Base-by-base conservation (phyloP, 2,329 filamentous ascomycete species). In the Nannizzia gypsea region DNA sequence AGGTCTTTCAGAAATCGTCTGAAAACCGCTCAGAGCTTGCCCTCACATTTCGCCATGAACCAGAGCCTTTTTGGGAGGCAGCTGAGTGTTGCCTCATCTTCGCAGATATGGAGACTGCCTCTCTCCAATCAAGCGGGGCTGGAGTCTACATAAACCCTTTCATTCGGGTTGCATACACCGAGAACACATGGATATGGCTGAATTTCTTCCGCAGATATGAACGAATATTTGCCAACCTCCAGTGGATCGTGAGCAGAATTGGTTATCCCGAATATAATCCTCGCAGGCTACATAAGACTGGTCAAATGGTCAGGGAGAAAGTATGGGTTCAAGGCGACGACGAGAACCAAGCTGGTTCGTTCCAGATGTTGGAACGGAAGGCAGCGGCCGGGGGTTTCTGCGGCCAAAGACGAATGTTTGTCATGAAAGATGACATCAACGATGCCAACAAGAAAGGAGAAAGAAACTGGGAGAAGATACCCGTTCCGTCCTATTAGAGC, bases 251-350 rank as follows among this genome's bases (percentile, higher is more conserved):
- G 17, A 62, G 61, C 46, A 62, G 59, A 50, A 58, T 62, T 38
- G 40, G 52, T 8, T 60, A 62, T n/a, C 61, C 61, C 13, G 61
- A 62, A 60, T 59, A 62, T 44, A 62, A 62, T 22, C 61, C 61
- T 28, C 61, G 61, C n/a, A 55, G 59, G 6, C 38, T 58, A 17
- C 28, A 60, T 22, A 38, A 28, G 11, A 26, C 58, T 9, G 61
- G 61, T 3, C 34, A 62, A 38, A n/a, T 48, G 28, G 56, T 58
- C 42, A 40, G 50, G 20, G 42, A 60, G 6, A 34, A 50, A 34
- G 48, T 57, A 6, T 62, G 61, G 61, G 31, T 57, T n/a, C 44
- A 44, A 2, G 22, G 34, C 38, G 15, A n/a, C n/a, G 34, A 40
- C 24, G 26, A 42, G 38, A 20, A 13, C 5, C 46, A 56, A 17